Percentiles rank a stretch among this genome's conserved stretches.
These are phyloP conservation scores for Lachancea nothofagi DNA, from an alignment of 805 yeast species.

Conservation along the genomic window DNA sequence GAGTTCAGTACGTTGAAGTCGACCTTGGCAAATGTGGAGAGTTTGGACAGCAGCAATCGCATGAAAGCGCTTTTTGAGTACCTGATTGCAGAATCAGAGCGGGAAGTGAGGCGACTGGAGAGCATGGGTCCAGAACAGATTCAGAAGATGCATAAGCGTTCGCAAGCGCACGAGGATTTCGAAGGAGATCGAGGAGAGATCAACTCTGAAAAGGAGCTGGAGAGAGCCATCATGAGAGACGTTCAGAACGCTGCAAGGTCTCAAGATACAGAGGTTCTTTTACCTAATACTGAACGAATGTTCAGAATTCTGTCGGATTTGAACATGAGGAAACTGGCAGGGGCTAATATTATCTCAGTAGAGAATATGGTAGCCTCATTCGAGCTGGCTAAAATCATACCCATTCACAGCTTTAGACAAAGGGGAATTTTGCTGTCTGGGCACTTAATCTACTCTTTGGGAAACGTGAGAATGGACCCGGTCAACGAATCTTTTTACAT, in stretches of 20 bases:
- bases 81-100: conserved; percentile 20
- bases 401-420: conserved; percentile 30
- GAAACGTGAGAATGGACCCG: conserved; percentile 44
- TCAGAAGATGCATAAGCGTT: not conserved
- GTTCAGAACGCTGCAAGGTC: conserved; percentile 7
- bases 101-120: conserved; percentile 21
- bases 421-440: conserved; percentile 39
- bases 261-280: conserved; percentile 8
- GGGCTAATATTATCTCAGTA: conserved; percentile 18
- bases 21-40: not conserved
- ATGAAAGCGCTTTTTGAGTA: conserved; percentile 18
- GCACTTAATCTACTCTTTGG: conserved; percentile 37
- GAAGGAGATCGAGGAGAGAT: not conserved
- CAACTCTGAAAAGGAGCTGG: conserved; percentile 8
- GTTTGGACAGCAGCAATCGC: conserved; percentile 10
- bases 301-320: conserved; percentile 20
- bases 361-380: conserved; percentile 37
- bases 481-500: conserved; percentile 47
- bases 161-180: not conserved
- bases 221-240: conserved; percentile 7
- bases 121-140: conserved; percentile 14
- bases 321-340: conserved; percentile 12
- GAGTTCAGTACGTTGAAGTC: conserved; percentile 17
- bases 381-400: conserved; percentile 37
- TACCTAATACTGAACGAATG: conserved; percentile 19